These are phyloP conservation scores for Ustilago curta DNA, from an alignment of 1,284 basidiomycete species.

Conservation along the genomic window DNA sequence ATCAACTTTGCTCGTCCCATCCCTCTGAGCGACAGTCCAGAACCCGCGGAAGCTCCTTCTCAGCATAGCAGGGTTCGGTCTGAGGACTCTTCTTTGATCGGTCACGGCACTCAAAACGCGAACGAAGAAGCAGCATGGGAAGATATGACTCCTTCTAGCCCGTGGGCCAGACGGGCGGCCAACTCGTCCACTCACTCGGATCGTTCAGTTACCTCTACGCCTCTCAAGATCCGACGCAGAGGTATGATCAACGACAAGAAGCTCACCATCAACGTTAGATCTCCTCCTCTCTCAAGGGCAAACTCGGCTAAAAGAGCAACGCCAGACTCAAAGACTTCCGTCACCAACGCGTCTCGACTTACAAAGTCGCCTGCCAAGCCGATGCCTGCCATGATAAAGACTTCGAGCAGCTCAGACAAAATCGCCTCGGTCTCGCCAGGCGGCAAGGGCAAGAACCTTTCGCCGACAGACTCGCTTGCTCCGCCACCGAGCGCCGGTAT, in stretches of 20 bases:
- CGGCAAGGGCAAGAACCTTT: conserved; percentile 8
- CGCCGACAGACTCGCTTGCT: conserved; percentile 10
- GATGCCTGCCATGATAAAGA: background rate
- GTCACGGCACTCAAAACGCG: conserved; percentile 1
- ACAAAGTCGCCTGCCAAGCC: background rate
- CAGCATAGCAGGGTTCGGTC: conserved; percentile 2
- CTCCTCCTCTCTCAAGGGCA: background rate
- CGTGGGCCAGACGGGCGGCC: conserved; percentile 15
- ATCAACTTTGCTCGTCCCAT: conserved; percentile 38
- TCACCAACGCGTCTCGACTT: background rate
- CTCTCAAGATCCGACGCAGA: conserved; percentile 32
- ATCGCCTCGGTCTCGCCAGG: conserved; percentile 3
- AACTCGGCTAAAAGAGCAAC: conserved; percentile 8
- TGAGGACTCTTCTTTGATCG: conserved; percentile 6
- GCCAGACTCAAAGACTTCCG: conserved; percentile 7
- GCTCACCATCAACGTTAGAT: conserved; percentile 23
- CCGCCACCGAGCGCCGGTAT: conserved; percentile 9
- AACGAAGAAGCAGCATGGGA: conserved; percentile 22
- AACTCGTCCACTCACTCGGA: conserved; percentile 13
- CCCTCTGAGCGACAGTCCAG: background rate
- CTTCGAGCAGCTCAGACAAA: conserved; percentile 2
- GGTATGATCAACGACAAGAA: conserved; percentile 33
- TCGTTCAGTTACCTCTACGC: conserved; percentile 6
- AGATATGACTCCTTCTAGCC: conserved; percentile 3
- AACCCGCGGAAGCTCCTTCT: background rate